Percentiles rank a stretch among this genome's conserved stretches.
Evolutionary conservation across 2,329 filamentous ascomycete species (phyloP).

Genomic region (Diplocarpon rosae): DNA sequence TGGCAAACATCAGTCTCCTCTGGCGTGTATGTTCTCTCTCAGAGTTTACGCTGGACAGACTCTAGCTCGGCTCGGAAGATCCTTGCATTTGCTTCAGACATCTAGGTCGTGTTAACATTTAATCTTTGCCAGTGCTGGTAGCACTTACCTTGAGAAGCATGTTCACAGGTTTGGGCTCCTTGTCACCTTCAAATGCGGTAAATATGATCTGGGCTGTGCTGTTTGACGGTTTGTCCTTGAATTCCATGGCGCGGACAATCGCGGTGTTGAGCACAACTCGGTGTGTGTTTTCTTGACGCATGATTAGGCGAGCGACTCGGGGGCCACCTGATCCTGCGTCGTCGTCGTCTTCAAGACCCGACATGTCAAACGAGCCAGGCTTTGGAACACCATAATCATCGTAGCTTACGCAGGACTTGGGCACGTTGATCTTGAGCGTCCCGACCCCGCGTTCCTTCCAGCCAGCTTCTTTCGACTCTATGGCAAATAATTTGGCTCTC

Average conservation of each 20-base stretch:
- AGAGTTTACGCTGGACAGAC: constrained; percentile 27
- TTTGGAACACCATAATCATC: constrained; percentile 41
- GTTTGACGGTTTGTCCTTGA: constrained; percentile 61
- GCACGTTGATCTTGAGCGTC: constrained; percentile 74
- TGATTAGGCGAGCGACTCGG: constrained; percentile 59
- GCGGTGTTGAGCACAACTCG: constrained; percentile 79
- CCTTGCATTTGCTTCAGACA: constrained; percentile 26
- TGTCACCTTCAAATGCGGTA: constrained; percentile 49
- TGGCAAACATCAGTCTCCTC: not conserved
- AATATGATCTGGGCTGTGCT: constrained; percentile 48
- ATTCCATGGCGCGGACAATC: constrained; percentile 67
- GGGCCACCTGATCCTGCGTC: constrained; percentile 26
- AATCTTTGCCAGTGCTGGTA: too few species aligned
- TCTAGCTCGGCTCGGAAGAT: constrained; percentile 27
- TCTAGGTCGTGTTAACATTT: constrained; percentile 17
- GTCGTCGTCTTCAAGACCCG: constrained; percentile 35
- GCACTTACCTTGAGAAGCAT: constrained; percentile 47
- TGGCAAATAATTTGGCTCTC: constrained; percentile 76
- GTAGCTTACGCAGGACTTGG: constrained; percentile 43
- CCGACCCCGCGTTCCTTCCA: constrained; percentile 90
- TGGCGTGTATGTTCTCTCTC: constrained; percentile 3
- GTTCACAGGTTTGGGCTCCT: constrained; percentile 42
- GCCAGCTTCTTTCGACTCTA: constrained; percentile 46
- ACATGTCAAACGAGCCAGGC: constrained; percentile 44
- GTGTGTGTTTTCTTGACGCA: constrained; percentile 84